phyloP scores from a whole-genome alignment of 805 yeast genomes.

The Yamadazyma sp. region DNA sequence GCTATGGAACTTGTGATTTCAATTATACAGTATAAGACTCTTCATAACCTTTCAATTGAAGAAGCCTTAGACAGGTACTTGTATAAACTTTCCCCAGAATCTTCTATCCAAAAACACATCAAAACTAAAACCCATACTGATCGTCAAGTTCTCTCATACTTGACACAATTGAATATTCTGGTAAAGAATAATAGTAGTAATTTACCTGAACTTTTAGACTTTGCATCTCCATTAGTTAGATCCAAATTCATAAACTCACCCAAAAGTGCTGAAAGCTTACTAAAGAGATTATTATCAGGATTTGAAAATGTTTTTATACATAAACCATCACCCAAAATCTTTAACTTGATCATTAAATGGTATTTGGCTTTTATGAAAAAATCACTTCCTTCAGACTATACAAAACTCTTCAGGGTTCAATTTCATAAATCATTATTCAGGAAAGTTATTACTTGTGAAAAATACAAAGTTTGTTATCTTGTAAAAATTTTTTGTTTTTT shows the following conservation, averaged over 20 bases:
- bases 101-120: no score
- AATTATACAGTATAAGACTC: background rate
- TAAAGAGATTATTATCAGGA: background rate
- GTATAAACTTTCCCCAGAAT: no score
- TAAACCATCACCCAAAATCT: background rate
- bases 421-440: no score
- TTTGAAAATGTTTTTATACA: background rate
- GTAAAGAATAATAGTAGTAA: background rate
- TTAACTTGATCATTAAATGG: slow-evolving; percentile 2
- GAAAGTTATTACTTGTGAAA: no score
- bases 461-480: no score
- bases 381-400: no score
- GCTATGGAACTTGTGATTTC: slow-evolving; percentile 6
- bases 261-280: background rate
- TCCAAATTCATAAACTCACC: background rate
- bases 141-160: no score
- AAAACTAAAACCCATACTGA: no score
- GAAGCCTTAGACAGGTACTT: no score
- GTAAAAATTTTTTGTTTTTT: slow-evolving; percentile 2
- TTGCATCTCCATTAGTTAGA: background rate
- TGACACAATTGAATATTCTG: no score
- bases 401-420: no score
- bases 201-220: background rate
- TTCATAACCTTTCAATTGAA: no score
- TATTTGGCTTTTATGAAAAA: slow-evolving; percentile 3